Evolutionary conservation across 108 stramenopile genomes (phyloP), one percentile per base, ranked within the genome.

Genomic region (Cylindrotheca closterium): DNA sequence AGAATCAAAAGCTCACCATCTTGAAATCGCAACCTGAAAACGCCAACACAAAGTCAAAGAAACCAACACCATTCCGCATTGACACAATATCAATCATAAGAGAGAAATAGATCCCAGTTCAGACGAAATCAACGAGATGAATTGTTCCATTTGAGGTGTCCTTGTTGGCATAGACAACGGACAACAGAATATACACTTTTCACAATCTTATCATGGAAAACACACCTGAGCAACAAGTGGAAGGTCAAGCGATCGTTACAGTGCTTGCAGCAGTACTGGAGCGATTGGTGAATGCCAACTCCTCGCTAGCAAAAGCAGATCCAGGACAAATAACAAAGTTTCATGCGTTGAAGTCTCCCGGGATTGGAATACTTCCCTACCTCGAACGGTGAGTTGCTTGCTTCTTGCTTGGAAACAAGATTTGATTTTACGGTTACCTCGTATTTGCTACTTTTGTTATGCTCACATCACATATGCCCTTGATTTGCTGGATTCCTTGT

Each of bases 331-430:
- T 98, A 21, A 99, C 97, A 45, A 94, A 95, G 63, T 99, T 99
- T 71, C 97, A 98, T 58, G 97, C 97, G 18, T 81, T 96, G 50
- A 84, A 91, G 52, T 89, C 96, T 4, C 98, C 98, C 10, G 86
- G 80, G 10, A 99, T 99, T 55, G 78, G 84, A 28, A 83, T 99
- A 22, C 73, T 79, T 28, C 86, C 89, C 51, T 99, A 99, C 70
- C 73, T 99, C 45, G 94, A 99, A 76, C 79, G 96, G 92, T 93
- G 61, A 51, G 87, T 79, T 30, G 24, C 37, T 30, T 42, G 32
- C 15, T 32, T 5, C 31, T 58, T 28, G 17, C n/a, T 12, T 2
- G 1, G 51, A 1, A 25, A 22, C 22, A 2, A 24, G 19, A 1
- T 58, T 30, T n/a, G n/a, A n/a, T n/a, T n/a, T n/a, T n/a, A n/a